Evolutionary conservation across 2,329 filamentous ascomycete genomes (phyloP), one percentile per base, ranked within the genome.

Genomic region (Phyllosticta ampelicida): DNA sequence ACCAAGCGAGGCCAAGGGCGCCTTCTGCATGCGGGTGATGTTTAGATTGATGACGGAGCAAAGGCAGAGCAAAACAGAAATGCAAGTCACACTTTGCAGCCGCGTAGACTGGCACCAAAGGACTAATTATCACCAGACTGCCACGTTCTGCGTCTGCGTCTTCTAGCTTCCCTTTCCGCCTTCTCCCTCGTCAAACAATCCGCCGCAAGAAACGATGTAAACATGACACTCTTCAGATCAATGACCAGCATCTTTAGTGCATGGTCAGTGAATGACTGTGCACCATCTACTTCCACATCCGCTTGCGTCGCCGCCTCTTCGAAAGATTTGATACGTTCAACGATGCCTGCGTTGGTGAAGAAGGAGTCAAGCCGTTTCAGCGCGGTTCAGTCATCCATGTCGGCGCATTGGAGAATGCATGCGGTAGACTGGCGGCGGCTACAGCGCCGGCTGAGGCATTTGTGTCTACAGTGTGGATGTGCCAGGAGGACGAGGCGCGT

Each of bases 281-380:
- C 67, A n/a, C 59, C 59, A 23, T 72, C 53, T 30, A 65, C 62
- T 54, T 72, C 68, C 8, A 61, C 64, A 50, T 66, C 67, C 62
- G 73, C 77, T n/a, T 44, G 36, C 36, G 16, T n/a, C 13, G 13
- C n/a, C 6, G 36, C 13, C 13, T 16, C 36, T 1, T n/a, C 36
- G 16, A 44, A 5, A 64, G 76, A 76, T 58, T 74, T 74, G 56
- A 67, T 63, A 18, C 68, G 64, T 56, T 77, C 74, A 8, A 77
- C 66, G 20, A 77, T 70, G 1, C 77, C 77, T 0, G 76, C 76
- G 57, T 78, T 79, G 16, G 75, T 76, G 61, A 75, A 79, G 30
- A 78, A 75, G 60, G 78, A 77, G 65, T 78, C 76, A 16, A 79
- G 51, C 2, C 70, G 65, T 13, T 67, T 66, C 9, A 75, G 56